A percentile compares a stretch with the other conserved stretches of the same genome.
phyloP scores from a whole-genome alignment of 176 grass and related monocot species.

The Eleusine indica region DNA sequence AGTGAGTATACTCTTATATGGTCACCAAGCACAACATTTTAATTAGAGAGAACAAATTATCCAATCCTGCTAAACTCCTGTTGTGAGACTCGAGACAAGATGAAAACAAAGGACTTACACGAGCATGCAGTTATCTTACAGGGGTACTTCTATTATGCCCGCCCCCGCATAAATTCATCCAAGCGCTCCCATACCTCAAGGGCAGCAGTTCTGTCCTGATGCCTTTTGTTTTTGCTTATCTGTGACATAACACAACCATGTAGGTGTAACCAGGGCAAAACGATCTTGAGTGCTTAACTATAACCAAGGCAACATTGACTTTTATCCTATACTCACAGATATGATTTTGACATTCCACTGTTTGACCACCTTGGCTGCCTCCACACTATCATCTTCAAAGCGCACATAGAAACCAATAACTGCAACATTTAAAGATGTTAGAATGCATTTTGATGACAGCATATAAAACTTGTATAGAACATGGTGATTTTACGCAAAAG shows the following conservation, averaged over 20 bases:
- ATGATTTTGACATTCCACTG: constrained; percentile 99
- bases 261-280: constrained; percentile 5
- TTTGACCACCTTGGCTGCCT: constrained; percentile 88
- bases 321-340: constrained; percentile 61
- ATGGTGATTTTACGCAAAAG: neutral
- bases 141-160: constrained; percentile 43
- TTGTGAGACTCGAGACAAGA: constrained; percentile 28
- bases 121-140: constrained; percentile 24
- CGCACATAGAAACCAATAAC: constrained; percentile 92
- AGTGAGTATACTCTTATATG: neutral
- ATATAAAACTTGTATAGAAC: neutral
- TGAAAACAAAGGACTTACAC: constrained; percentile 19
- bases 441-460: neutral
- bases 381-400: constrained; percentile 99
- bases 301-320: neutral
- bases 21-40: neutral
- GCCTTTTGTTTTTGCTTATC: constrained; percentile 99
- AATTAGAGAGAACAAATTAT: constrained; percentile 14
- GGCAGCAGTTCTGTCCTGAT: constrained; percentile 95
- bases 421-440: constrained; percentile 53
- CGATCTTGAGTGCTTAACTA: neutral
- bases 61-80: neutral
- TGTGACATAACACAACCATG: constrained; percentile 37
- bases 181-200: constrained; percentile 92
- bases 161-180: constrained; percentile 78